These are phyloP conservation scores for Silene noctiflora DNA, from an alignment of 179 eudicot species.

Conservation along the genomic window DNA sequence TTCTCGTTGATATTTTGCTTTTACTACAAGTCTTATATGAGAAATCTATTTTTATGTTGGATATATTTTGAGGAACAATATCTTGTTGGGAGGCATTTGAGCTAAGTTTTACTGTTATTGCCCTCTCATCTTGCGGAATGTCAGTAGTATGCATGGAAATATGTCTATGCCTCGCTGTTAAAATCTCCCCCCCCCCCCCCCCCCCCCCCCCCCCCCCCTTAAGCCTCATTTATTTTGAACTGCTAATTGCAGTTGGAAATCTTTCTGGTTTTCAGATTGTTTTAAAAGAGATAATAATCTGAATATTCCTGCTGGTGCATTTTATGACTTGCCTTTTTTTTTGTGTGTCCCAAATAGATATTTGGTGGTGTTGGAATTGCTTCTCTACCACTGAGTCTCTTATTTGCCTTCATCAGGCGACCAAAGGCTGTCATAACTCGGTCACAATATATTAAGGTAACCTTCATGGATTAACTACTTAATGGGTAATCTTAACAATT, in stretches of 20 bases:
- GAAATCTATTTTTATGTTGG: not conserved
- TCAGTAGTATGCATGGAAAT: not conserved
- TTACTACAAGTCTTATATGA: not conserved
- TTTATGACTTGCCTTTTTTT: conserved; percentile 5
- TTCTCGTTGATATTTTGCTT: not conserved
- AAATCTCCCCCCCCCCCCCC: not conserved
- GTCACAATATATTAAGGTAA: conserved; percentile 97
- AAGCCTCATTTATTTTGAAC: not conserved
- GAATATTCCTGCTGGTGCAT: not conserved
- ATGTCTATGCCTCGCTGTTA: not conserved
- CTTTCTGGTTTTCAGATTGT: not conserved
- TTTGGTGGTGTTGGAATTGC: conserved; percentile 99
- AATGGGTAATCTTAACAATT: not conserved
- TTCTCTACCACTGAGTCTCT: conserved; percentile 87
- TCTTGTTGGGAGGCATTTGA: not conserved
- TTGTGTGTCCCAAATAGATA: conserved; percentile 44
- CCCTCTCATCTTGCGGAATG: not conserved
- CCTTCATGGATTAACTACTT: conserved; percentile 4
- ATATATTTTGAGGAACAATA: not conserved
- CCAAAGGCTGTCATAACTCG: conserved; percentile 98
- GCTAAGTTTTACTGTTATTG: conserved; percentile 2
- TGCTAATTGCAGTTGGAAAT: conserved; percentile 1
- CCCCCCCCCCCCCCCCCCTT: not conserved
- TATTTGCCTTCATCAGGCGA: conserved; percentile 86
- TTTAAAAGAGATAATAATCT: not conserved